Conservation (phyloP, 495 filamentous ascomycete species). For the Staphylotrichum tortipilum region DNA sequence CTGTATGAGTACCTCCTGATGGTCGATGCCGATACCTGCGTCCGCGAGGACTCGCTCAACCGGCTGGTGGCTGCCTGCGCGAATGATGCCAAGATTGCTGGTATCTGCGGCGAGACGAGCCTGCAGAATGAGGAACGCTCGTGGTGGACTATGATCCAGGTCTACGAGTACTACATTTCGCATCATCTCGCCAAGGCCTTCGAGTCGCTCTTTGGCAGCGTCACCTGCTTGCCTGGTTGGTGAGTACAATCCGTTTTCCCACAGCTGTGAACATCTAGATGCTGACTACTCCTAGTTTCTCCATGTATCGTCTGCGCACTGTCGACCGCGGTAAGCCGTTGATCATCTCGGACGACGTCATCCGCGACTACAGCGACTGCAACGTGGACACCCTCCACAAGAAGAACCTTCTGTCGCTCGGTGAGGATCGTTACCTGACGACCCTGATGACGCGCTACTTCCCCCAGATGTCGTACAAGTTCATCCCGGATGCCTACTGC, state of each 20-base stretch:
- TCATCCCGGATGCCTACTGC: slow-evolving; percentile 85
- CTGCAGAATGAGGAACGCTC: slow-evolving; percentile 87
- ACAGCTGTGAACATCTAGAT: background rate
- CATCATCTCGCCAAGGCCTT: slow-evolving; percentile 92
- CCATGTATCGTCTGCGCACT: slow-evolving; percentile 94
- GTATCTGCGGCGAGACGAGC: slow-evolving; percentile 96
- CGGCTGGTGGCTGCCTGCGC: slow-evolving; percentile 86
- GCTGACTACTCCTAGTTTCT: slow-evolving; percentile 62
- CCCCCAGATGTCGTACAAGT: slow-evolving; percentile 92
- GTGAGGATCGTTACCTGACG: slow-evolving; percentile 95
- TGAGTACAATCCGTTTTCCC: slow-evolving; percentile 40
- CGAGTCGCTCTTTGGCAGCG: slow-evolving; percentile 88
- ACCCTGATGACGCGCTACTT: slow-evolving; percentile 98
- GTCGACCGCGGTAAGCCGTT: slow-evolving; percentile 85
- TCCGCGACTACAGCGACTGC: slow-evolving; percentile 79
- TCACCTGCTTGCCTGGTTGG: slow-evolving; percentile 98
- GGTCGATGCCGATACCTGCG: slow-evolving; percentile 96
- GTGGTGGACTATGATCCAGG: slow-evolving; percentile 99
- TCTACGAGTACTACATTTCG: slow-evolving; percentile 97
- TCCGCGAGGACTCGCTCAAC: slow-evolving; percentile 85
- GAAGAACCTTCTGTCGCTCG: slow-evolving; percentile 91
- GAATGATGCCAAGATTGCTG: slow-evolving; percentile 90
- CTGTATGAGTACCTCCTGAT: slow-evolving; percentile 96
- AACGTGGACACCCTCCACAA: slow-evolving; percentile 93
- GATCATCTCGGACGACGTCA: slow-evolving; percentile 80